Percentiles rank a stretch among this genome's conserved stretches.
These are phyloP conservation scores for Fusarium sp. DNA, from an alignment of 2,329 filamentous ascomycete genomes.

Conservation along the genomic window DNA sequence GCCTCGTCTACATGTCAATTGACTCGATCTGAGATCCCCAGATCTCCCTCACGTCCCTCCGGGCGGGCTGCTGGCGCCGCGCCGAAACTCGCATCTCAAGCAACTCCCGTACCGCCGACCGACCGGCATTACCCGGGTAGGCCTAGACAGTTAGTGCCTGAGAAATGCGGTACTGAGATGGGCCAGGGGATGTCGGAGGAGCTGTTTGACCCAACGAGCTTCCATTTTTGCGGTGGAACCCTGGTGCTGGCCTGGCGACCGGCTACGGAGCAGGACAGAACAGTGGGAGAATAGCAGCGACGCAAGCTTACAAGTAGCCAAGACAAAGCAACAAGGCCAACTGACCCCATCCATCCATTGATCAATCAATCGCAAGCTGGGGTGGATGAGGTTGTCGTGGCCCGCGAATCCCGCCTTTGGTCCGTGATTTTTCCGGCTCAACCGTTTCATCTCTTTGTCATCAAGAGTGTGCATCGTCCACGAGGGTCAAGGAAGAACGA, in stretches of 20 bases:
- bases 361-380: slow-evolving; percentile 29
- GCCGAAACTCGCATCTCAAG: slow-evolving; percentile 35
- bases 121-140: slow-evolving; percentile 46
- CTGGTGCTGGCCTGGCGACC: slow-evolving; percentile 38
- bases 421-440: slow-evolving; percentile 1
- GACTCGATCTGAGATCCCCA: slow-evolving; percentile 13
- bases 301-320: background rate
- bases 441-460: background rate
- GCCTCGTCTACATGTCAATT: slow-evolving; percentile 20
- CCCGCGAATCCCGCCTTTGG: slow-evolving; percentile 1
- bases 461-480: background rate
- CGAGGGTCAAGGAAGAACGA: background rate
- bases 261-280: slow-evolving; percentile 22
- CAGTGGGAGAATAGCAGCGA: slow-evolving; percentile 14
- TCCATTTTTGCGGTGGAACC: slow-evolving; percentile 33
- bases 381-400: slow-evolving; percentile 10
- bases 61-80: slow-evolving; percentile 14
- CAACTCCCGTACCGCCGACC: slow-evolving; percentile 46
- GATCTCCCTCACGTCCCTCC: slow-evolving; percentile 1
- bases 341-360: slow-evolving; percentile 14
- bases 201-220: slow-evolving; percentile 31
- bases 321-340: slow-evolving; percentile 1
- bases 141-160: slow-evolving; percentile 38
- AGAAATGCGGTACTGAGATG: slow-evolving; percentile 36
- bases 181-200: slow-evolving; percentile 19